Evolutionary conservation across 352 stramenopile species (phyloP).

Genomic region (Globisporangium barbulae): DNA sequence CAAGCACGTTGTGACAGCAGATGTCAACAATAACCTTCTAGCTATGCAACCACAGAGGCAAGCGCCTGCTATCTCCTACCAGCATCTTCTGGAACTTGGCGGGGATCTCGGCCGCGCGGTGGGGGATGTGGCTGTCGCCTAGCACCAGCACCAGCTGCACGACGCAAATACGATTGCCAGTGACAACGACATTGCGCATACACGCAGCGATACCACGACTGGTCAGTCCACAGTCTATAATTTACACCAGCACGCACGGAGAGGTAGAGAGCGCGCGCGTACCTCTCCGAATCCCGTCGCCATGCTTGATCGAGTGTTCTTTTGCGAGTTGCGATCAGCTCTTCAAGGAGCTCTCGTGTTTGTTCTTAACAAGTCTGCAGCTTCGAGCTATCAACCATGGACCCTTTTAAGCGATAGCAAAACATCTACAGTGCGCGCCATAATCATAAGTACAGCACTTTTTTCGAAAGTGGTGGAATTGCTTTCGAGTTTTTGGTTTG

Average conservation of each 20-base stretch:
- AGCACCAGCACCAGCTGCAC: conserved; percentile 95
- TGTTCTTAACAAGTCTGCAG: too few species aligned
- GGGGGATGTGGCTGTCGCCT: conserved; percentile 97
- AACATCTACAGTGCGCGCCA: too few species aligned
- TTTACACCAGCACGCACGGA: background rate
- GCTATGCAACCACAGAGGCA: background rate
- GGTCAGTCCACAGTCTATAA: background rate
- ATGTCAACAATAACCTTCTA: background rate
- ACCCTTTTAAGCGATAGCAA: too few species aligned
- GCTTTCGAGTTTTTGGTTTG: too few species aligned
- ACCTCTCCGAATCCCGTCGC: conserved; percentile 68
- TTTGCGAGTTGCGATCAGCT: background rate
- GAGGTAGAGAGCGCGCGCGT: background rate
- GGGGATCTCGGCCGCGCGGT: conserved; percentile 91
- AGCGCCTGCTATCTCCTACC: conserved; percentile 22
- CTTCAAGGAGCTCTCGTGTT: background rate
- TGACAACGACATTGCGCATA: background rate
- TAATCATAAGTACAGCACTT: too few species aligned
- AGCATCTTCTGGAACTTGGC: conserved; percentile 96
- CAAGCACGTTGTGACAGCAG: background rate
- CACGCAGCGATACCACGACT: background rate
- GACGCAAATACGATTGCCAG: too few species aligned
- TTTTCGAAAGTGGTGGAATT: too few species aligned
- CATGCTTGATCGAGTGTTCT: conserved; percentile 25
- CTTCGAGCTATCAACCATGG: too few species aligned